phyloP scores from a whole-genome alignment of 352 stramenopile species.

The Pythium biforme region DNA sequence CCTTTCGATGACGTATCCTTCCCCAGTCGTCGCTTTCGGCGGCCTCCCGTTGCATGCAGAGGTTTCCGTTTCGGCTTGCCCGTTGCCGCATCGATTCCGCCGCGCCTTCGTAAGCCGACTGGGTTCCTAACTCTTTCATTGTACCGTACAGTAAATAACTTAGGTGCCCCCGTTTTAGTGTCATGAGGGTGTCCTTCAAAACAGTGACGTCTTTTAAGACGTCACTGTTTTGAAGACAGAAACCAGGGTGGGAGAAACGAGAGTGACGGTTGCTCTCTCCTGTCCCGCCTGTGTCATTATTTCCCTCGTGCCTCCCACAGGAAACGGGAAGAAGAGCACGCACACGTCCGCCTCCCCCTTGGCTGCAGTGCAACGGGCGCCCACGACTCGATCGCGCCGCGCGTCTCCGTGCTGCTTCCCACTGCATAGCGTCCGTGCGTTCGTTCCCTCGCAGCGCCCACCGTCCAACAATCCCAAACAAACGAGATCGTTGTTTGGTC shows the following conservation, averaged over 20 bases:
- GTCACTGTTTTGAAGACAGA: slow-evolving; percentile 24
- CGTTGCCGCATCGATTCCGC: background rate
- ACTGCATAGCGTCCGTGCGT: background rate
- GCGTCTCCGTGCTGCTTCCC: background rate
- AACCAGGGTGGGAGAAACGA: background rate
- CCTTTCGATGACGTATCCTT: background rate
- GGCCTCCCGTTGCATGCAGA: background rate
- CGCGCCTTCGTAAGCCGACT: too few species aligned
- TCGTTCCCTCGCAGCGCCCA: background rate
- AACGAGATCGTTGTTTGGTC: background rate
- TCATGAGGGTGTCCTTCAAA: background rate
- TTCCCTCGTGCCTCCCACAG: slow-evolving; percentile 7
- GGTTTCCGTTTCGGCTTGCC: background rate
- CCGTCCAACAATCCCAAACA: background rate
- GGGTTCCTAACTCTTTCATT: background rate
- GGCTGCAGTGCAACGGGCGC: background rate
- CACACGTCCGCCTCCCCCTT: background rate
- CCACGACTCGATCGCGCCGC: background rate
- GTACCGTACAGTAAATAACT: too few species aligned
- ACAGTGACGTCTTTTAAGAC: slow-evolving; percentile 3
- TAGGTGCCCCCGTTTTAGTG: too few species aligned
- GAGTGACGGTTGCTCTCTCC: slow-evolving; percentile 21
- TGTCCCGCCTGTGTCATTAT: slow-evolving; percentile 27
- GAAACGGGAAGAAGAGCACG: slow-evolving; percentile 22
- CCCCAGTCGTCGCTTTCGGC: background rate